Evolutionary conservation across 257 asterid species (phyloP), one percentile per base, ranked within the genome.

Genomic region (Parsonsia alboflavescens): DNA sequence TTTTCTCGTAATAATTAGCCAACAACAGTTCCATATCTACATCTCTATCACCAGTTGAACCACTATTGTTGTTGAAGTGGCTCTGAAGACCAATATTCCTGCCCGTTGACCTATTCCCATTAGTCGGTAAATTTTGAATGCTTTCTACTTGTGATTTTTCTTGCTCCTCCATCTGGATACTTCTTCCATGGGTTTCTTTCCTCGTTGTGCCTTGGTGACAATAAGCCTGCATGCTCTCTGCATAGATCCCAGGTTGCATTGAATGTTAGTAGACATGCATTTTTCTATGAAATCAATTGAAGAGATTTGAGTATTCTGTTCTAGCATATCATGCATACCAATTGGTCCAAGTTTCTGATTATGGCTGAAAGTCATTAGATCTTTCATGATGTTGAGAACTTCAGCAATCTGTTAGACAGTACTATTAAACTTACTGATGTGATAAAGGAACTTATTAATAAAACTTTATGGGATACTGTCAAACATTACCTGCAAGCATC

Each of bases 401-500:
- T 89, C 93, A 72, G 84, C 80, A 50, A 89, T 84, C 97, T 91
- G 88, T 74, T 30, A 36, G n/a, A 68, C 19, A 15, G 28, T 19
- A 59, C 50, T 71, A 42, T n/a, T 46, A 28, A 49, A 73, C 73
- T 16, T 50, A 74, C 54, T 49, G 45, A 75, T 69, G 11, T 26
- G 63, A 10, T 52, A 41, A 71, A 45, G 28, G 50, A 61, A 19
- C 28, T 22, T 66, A 45, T 19, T 16, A 16, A 42, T 49, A 53
- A 22, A 46, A 26, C 1, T 28, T 22, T 42, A 33, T 8, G 9
- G 6, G 53, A 49, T 0, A 17, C 2, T 13, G 28, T 69, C 7
- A 70, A 57, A 6, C 30, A n/a, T 50, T 80, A 91, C 97, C 97
- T 88, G 94, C 75, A 88, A 77, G 80, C 85, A 83, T 83, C 97